Percentiles rank a stretch among this genome's conserved stretches.
Conservation (phyloP, 108 stramenopile species). For the Skeletonema grethae region DNA sequence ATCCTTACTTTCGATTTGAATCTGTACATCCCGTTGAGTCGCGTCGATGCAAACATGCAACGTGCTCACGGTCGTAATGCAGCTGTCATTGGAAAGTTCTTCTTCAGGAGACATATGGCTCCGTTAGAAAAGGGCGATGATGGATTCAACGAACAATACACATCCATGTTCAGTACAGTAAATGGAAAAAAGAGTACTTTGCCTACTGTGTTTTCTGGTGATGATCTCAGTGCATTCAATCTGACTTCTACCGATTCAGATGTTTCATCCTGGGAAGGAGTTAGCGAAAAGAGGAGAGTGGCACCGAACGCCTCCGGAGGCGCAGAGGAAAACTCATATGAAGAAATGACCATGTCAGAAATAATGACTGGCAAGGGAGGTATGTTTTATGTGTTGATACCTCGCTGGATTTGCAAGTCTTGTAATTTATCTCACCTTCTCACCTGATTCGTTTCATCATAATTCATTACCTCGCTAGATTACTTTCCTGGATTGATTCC, state of each 20-base stretch:
- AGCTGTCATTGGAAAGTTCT: constrained; percentile 88
- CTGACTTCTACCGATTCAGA: constrained; percentile 4
- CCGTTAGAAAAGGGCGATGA: constrained; percentile 89
- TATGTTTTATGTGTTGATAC: constrained; percentile 2
- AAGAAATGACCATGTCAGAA: constrained; percentile 97
- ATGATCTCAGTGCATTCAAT: constrained; percentile 9
- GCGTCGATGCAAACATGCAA: constrained; percentile 99
- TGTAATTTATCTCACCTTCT: background rate
- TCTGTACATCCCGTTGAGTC: constrained; percentile 94
- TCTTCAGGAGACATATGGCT: constrained; percentile 94
- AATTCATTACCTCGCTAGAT: constrained; percentile 26
- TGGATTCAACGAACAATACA: constrained; percentile 82
- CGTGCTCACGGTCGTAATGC: constrained; percentile 93
- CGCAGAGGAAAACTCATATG: constrained; percentile 87
- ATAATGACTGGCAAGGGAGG: constrained; percentile 95
- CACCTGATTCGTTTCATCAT: background rate
- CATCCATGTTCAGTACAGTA: constrained; percentile 76
- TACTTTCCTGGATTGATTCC: constrained; percentile 98
- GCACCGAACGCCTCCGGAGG: constrained; percentile 76
- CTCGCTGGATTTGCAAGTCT: background rate
- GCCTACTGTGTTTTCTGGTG: constrained; percentile 23
- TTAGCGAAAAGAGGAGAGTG: constrained; percentile 59
- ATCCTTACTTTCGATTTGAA: constrained; percentile 99
- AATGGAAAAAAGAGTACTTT: constrained; percentile 40
- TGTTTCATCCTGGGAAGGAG: constrained; percentile 46